Evolutionary conservation across 352 stramenopile species (phyloP), one percentile per base, ranked within the genome.

Genomic region (Paralagenidium karlingii): DNA sequence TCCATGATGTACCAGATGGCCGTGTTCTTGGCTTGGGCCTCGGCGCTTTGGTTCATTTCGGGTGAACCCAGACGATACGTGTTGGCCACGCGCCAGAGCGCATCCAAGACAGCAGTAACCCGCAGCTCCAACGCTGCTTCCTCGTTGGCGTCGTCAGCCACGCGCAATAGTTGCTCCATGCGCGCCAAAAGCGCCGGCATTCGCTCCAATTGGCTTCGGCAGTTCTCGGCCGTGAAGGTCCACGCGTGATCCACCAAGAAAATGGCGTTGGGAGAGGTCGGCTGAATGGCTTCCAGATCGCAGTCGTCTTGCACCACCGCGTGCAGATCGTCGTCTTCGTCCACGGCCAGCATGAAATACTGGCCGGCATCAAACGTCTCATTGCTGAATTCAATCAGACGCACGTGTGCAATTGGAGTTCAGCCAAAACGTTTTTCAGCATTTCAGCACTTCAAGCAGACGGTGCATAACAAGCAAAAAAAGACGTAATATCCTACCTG

Each of bases 1-100:
- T 76, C 63, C 63, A 76, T 71, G 32, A 76, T 50, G 45, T 76
- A 76, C 60, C 63, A 76, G 34, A 71, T 76, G 19, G 63, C 44
- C 25, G 54, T 53, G n/a, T n/a, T n/a, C n/a, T n/a, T n/a, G n/a
- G n/a, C n/a, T n/a, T n/a, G n/a, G 15, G 54, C 43, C 12, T 68
- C 54, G n/a, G n/a, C n/a, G n/a, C n/a, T n/a, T n/a, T n/a, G n/a
- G n/a, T n/a, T n/a, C n/a, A n/a, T n/a, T 44, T 68, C 63, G 5
- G 53, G 60, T 13, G 11, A 11, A 20, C 60, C 60, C 24, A 76
- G 49, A 16, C 55, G 47, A 36, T 76, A 76, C 24, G 63, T 71
- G 41, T 69, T 71, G 48, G 58, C 55, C 34, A 60, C 67, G 15
- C 55, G 55, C 63, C 63, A 76, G 38, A 71, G 57, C 2, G 51